Evolutionary conservation across 2,329 filamentous ascomycete genomes (phyloP).

Genomic region (Arthrinium phaeospermum): DNA sequence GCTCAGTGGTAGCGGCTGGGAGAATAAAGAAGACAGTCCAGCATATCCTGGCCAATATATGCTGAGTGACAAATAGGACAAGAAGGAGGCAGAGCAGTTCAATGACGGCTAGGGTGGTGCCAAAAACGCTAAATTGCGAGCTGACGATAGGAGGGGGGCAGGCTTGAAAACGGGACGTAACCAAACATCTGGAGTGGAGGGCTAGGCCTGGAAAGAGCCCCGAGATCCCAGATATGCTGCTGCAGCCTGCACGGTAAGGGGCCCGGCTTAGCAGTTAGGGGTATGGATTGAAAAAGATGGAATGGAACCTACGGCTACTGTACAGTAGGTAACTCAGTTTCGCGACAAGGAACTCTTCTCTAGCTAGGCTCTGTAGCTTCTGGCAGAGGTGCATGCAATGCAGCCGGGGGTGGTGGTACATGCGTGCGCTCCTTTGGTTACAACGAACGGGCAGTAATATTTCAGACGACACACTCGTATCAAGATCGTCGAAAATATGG

Average conservation of each 20-base stretch:
- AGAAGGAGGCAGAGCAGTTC: not conserved
- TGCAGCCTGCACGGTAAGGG: conserved; percentile 9
- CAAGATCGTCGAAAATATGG: conserved; percentile 13
- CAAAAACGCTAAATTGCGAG: conserved; percentile 16
- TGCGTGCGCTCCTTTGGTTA: not conserved
- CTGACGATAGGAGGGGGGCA: conserved; percentile 13
- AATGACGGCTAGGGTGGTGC: conserved; percentile 14
- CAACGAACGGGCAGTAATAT: not conserved
- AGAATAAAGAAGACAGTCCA: not conserved
- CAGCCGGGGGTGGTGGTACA: not conserved
- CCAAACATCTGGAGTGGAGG: conserved; percentile 14
- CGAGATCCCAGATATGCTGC: conserved; percentile 5
- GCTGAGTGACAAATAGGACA: not conserved
- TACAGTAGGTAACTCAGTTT: not conserved
- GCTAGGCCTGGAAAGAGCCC: conserved; percentile 14
- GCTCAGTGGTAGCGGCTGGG: not conserved
- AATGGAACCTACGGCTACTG: conserved; percentile 1
- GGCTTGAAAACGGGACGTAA: conserved; percentile 12
- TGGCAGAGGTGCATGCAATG: not conserved
- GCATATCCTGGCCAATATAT: conserved; percentile 10
- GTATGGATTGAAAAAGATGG: not conserved
- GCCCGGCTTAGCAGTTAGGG: not conserved
- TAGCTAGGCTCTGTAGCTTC: not conserved
- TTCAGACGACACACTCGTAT: conserved; percentile 12
- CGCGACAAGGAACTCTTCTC: not conserved